These are phyloP conservation scores for Paracoccidioides lutzii DNA, from an alignment of 2,329 filamentous ascomycete genomes.

Conservation along the genomic window DNA sequence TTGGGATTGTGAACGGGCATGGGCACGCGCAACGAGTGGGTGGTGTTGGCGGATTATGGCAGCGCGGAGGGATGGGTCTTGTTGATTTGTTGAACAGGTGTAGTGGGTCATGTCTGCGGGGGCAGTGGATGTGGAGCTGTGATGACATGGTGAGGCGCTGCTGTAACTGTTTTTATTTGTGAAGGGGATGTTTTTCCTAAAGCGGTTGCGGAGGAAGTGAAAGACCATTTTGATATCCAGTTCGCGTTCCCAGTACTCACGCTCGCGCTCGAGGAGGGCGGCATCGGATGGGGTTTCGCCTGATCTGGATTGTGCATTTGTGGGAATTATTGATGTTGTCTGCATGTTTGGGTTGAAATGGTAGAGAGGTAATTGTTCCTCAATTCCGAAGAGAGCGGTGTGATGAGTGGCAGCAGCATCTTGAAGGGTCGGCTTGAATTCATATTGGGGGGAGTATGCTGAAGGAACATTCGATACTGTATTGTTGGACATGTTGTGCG, in stretches of 20 bases:
- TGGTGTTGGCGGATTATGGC: conserved; percentile 81
- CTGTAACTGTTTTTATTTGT: conserved; percentile 29
- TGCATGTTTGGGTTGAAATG: conserved; percentile 9
- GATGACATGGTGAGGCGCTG: conserved; percentile 15
- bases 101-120: conserved; percentile 25
- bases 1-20: conserved; percentile 34
- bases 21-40: conserved; percentile 57
- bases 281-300: conserved; percentile 26
- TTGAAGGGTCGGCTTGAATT: conserved; percentile 39
- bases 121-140: conserved; percentile 2
- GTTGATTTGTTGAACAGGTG: conserved; percentile 36
- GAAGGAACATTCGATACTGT: conserved; percentile 17
- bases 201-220: conserved; percentile 66
- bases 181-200: conserved; percentile 38
- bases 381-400: conserved; percentile 53
- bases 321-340: conserved; percentile 5
- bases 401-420: conserved; percentile 32
- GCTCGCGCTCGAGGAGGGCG: conserved; percentile 39
- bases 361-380: conserved; percentile 41
- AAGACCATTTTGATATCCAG: conserved; percentile 88
- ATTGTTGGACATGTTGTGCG: conserved; percentile 13
- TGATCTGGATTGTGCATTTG: conserved; percentile 9
- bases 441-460: conserved; percentile 34
- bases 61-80: conserved; percentile 61
- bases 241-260: conserved; percentile 85